A percentile compares a stretch with the other conserved stretches of the same genome.
Conservation (phyloP, 192 early-diverging fungal genomes). For the Radiomyces spectabilis region DNA sequence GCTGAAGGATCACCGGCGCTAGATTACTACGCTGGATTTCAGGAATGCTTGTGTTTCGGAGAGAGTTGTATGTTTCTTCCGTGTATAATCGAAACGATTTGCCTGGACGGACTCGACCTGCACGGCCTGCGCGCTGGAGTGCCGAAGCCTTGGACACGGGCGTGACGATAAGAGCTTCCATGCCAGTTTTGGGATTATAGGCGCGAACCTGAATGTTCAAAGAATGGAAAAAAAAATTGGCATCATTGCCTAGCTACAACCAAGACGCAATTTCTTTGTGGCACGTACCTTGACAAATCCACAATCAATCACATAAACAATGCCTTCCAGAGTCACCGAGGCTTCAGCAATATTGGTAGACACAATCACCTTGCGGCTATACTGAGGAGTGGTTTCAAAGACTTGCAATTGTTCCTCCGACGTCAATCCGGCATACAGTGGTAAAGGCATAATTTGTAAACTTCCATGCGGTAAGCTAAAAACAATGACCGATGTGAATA, state of each 20-base stretch:
- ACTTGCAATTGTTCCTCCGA: conserved; percentile 58
- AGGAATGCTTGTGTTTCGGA: conserved; percentile 81
- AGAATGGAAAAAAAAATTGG: neutral
- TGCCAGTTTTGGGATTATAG: conserved; percentile 89
- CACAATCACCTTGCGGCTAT: conserved; percentile 76
- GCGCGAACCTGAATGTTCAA: conserved; percentile 65
- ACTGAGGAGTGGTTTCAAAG: conserved; percentile 47
- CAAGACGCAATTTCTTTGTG: neutral
- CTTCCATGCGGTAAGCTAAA: conserved; percentile 25
- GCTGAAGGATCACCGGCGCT: conserved; percentile 56
- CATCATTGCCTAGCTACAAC: neutral
- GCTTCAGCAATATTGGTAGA: conserved; percentile 90
- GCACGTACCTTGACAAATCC: conserved; percentile 65
- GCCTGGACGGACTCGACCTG: conserved; percentile 86
- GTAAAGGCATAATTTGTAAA: conserved; percentile 41
- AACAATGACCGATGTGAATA: neutral
- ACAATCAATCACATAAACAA: conserved; percentile 71
- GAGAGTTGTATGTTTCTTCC: conserved; percentile 68
- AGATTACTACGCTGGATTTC: conserved; percentile 86
- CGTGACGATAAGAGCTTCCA: conserved; percentile 84
- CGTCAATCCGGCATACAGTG: conserved; percentile 67
- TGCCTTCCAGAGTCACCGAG: conserved; percentile 67
- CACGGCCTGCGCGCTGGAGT: conserved; percentile 89
- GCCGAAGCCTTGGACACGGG: conserved; percentile 91
- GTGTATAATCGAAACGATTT: conserved; percentile 91